Conservation (phyloP, 257 asterid species). For the Solanum arcanum region DNA sequence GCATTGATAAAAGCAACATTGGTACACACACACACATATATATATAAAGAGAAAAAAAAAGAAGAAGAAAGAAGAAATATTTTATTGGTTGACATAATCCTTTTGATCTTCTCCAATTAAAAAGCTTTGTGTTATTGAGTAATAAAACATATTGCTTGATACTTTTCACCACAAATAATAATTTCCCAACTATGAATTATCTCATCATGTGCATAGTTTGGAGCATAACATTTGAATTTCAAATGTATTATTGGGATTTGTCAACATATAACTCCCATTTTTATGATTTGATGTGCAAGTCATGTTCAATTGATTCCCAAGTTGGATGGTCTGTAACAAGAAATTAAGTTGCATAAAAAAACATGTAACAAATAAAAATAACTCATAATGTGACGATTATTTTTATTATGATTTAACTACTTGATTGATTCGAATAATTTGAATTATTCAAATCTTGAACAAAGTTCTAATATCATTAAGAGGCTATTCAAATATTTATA, state of each 20-base stretch:
- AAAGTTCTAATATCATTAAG: neutral
- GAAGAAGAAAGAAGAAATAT: neutral
- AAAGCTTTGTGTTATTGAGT: neutral
- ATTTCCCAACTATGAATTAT: neutral
- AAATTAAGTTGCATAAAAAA: neutral
- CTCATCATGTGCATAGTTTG: slow-evolving; percentile 48
- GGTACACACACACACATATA: neutral
- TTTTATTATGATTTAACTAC: neutral
- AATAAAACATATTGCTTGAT: neutral
- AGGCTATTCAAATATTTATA: neutral
- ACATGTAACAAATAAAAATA: neutral
- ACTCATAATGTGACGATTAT: neutral
- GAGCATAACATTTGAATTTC: slow-evolving; percentile 49
- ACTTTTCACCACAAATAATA: neutral
- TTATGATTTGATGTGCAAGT: slow-evolving; percentile 47
- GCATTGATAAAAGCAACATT: neutral
- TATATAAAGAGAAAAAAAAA: neutral
- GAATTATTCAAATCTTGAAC: neutral
- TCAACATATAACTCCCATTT: slow-evolving; percentile 29
- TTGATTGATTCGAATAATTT: neutral
- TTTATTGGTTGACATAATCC: neutral
- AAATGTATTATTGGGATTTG: slow-evolving; percentile 6
- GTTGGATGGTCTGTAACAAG: slow-evolving; percentile 34
- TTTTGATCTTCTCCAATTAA: neutral
- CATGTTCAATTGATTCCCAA: slow-evolving; percentile 34